phyloP scores from a whole-genome alignment of 2,329 filamentous ascomycete species.

The Parasarocladium wereldwijsianum region DNA sequence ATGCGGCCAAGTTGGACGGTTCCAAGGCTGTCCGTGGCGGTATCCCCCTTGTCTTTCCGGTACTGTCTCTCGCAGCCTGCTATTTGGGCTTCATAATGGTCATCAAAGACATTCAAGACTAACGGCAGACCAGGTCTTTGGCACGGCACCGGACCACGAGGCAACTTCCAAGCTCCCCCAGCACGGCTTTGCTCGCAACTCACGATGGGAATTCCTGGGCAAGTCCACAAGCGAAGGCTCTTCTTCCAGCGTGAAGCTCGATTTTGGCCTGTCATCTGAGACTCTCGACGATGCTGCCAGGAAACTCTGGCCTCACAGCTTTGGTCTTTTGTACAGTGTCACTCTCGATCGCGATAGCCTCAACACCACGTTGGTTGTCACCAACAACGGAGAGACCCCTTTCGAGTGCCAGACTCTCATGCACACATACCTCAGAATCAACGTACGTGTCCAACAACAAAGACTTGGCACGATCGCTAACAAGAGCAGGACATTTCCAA shows the following conservation, averaged over 20 bases:
- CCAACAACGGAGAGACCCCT: constrained; percentile 67
- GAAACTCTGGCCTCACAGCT: constrained; percentile 71
- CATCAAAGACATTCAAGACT: constrained; percentile 1
- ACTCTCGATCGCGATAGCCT: constrained; percentile 63
- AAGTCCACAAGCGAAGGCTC: constrained; percentile 46
- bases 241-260: constrained; percentile 66
- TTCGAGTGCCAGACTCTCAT: constrained; percentile 89
- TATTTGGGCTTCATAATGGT: background rate
- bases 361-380: constrained; percentile 70
- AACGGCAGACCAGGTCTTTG: constrained; percentile 53
- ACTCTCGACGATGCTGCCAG: constrained; percentile 55
- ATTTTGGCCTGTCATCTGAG: constrained; percentile 74
- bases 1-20: constrained; percentile 68
- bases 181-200: constrained; percentile 87
- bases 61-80: constrained; percentile 26
- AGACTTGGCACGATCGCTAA: background rate
- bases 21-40: constrained; percentile 82
- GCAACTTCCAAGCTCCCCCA: constrained; percentile 72
- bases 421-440: constrained; percentile 77
- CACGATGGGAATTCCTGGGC: constrained; percentile 85
- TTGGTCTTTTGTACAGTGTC: constrained; percentile 86
- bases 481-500: constrained; percentile 72
- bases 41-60: constrained; percentile 85
- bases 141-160: constrained; percentile 60
- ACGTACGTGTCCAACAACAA: constrained; percentile 37